Conservation (phyloP, 1,139 yeast genomes). For the Hanseniaspora uvarum region DNA sequence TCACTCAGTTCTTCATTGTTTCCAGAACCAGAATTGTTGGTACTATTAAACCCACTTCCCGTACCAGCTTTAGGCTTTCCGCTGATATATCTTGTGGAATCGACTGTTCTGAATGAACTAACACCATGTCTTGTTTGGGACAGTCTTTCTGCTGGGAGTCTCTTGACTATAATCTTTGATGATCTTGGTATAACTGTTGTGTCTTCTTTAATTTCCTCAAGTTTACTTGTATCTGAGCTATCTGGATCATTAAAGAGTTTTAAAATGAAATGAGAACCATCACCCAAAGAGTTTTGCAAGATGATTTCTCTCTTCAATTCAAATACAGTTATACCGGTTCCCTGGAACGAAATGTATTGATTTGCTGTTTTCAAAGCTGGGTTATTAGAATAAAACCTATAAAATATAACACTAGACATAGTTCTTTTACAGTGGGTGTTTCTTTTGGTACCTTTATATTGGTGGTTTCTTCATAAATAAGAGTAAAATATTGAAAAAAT, state of each 20-base stretch:
- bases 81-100: slow-evolving; percentile 71
- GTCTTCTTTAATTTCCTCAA: slow-evolving; percentile 80
- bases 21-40: slow-evolving; percentile 21
- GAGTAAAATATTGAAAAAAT: too few species aligned
- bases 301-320: slow-evolving; percentile 88
- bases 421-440: too few species aligned
- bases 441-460: too few species aligned
- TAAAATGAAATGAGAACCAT: slow-evolving; percentile 76
- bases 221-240: slow-evolving; percentile 53
- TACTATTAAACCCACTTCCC: slow-evolving; percentile 24
- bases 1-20: slow-evolving; percentile 25
- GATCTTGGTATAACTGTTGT: slow-evolving; percentile 75
- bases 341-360: slow-evolving; percentile 52
- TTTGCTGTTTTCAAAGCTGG: slow-evolving; percentile 1
- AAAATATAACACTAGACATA: slow-evolving; percentile 12
- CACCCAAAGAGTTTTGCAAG: slow-evolving; percentile 65
- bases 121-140: slow-evolving; percentile 64
- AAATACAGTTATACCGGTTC: slow-evolving; percentile 90
- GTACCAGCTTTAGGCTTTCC: slow-evolving; percentile 52
- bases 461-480: too few species aligned
- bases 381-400: slow-evolving; percentile 14
- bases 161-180: slow-evolving; percentile 65
- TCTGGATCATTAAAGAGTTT: slow-evolving; percentile 37
- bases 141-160: slow-evolving; percentile 62
- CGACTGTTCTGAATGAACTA: slow-evolving; percentile 53